Percentiles rank a stretch among this genome's conserved stretches.
These are phyloP conservation scores for Paratinospora sagittata DNA, from an alignment of 164 flowering plant species.

Conservation along the genomic window DNA sequence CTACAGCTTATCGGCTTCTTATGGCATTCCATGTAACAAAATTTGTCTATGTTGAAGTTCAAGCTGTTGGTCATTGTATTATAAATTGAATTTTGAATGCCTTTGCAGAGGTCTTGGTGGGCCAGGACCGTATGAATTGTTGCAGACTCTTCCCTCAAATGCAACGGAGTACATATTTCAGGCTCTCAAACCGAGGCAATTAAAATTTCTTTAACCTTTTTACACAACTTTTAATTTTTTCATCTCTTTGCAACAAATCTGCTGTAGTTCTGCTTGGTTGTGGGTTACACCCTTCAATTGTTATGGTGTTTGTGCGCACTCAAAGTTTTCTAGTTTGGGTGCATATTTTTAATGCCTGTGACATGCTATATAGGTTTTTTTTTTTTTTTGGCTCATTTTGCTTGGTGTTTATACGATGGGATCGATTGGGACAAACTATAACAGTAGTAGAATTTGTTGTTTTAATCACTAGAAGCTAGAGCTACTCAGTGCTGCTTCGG, in stretches of 20 bases:
- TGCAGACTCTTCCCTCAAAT: slow-evolving; percentile 47
- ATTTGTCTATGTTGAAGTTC: slow-evolving; percentile 1
- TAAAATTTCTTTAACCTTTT: not conserved
- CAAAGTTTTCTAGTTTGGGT: not conserved
- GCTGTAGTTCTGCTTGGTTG: not conserved
- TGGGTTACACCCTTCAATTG: not conserved
- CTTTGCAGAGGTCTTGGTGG: slow-evolving; percentile 33
- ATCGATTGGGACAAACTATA: too few species aligned
- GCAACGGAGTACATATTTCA: slow-evolving; percentile 69
- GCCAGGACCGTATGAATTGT: slow-evolving; percentile 41
- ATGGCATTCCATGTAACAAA: not conserved
- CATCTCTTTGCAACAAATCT: not conserved
- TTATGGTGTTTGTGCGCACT: not conserved
- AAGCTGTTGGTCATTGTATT: not conserved
- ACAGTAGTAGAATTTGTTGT: too few species aligned
- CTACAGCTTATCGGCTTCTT: not conserved
- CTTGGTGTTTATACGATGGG: not conserved
- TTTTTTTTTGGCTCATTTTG: not conserved
- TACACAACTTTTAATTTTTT: not conserved
- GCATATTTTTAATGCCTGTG: not conserved
- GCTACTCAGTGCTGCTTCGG: not conserved
- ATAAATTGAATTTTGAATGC: not conserved
- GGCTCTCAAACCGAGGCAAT: slow-evolving; percentile 63
- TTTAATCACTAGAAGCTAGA: not conserved
- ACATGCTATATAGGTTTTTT: not conserved